phyloP scores from a whole-genome alignment of 257 asterid genomes.

The Solanum neorickii region DNA sequence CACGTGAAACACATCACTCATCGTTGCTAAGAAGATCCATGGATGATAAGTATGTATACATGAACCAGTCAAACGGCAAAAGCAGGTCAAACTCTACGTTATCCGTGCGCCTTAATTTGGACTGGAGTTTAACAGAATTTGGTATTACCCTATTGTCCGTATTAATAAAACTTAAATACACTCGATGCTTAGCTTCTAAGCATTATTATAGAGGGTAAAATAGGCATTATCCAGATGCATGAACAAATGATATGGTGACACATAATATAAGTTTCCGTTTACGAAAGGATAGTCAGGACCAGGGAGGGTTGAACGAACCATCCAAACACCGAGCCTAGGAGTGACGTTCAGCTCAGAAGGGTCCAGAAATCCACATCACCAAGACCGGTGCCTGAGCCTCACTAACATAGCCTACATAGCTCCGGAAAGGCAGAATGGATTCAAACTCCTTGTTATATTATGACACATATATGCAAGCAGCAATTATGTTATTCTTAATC shows the following conservation, averaged over 20 bases:
- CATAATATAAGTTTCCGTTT: neutral
- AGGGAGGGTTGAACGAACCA: neutral
- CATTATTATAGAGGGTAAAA: neutral
- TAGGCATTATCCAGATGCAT: neutral
- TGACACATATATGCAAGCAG: neutral
- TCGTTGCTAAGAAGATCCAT: neutral
- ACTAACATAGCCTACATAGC: neutral
- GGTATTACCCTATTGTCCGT: neutral
- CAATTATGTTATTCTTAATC: no score
- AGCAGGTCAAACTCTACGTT: neutral
- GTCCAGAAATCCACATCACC: neutral
- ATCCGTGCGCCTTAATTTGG: slow-evolving; percentile 1
- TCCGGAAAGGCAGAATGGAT: neutral
- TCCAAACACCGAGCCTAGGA: neutral
- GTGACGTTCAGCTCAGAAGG: neutral
- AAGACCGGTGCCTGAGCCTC: neutral
- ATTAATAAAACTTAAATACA: neutral
- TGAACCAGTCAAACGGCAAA: neutral
- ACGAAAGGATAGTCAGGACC: neutral
- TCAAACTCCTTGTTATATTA: neutral
- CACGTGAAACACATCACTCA: neutral
- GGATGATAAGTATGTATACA: neutral
- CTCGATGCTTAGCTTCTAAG: neutral
- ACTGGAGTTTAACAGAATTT: slow-evolving; percentile 2
- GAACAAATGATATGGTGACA: neutral